Evolutionary conservation across 805 yeast species (phyloP), one percentile per base, ranked within the genome.

Genomic region (Schizosaccharomyces octosporus): DNA sequence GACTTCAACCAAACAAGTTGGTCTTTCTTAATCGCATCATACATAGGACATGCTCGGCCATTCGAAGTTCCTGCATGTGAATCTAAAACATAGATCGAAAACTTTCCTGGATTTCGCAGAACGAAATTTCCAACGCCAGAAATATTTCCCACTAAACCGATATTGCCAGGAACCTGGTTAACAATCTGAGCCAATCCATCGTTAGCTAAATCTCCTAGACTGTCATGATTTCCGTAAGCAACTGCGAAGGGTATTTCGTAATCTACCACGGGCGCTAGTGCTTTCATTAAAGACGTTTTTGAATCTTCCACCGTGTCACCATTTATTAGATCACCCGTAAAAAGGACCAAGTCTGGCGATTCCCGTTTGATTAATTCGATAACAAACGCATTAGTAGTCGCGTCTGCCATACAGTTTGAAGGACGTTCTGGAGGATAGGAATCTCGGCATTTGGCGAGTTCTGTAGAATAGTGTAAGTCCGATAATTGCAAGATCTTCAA

Each of bases 151-250:
- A 94, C 87, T 0, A 95, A 90, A 0, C 76, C 64, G 29, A 70
- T 67, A 0, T 87, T 77, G 15, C 83, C 85, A 0, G 97, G 98
- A 60, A 90, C 72, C 7, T 74, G 65, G 3, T 80, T 75, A n/a
- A 62, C 59, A 5, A 85, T 67, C 2, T 74, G 67, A 80, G 88
- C 84, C 54, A 87, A 67, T 65, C 81, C 79, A 62, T 72, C 69
- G 48, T 95, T 77, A 17, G 74, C 64, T 62, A 87, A 66, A 3
- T 82, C 77, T 0, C 95, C 90, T 72, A 89, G 95, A 67, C 84
- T 93, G 70, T 93, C 98, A 69, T 93, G 98, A 70, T 93, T 93
- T 0, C 98, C 98, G 74, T 90, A 77, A 7, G 83, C 81, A 65
- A 85, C 76, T 0, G 96, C 90, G 75, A 79, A 93, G 3, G 97